phyloP scores from a whole-genome alignment of 495 filamentous ascomycete genomes.

The Podospora anserina region DNA sequence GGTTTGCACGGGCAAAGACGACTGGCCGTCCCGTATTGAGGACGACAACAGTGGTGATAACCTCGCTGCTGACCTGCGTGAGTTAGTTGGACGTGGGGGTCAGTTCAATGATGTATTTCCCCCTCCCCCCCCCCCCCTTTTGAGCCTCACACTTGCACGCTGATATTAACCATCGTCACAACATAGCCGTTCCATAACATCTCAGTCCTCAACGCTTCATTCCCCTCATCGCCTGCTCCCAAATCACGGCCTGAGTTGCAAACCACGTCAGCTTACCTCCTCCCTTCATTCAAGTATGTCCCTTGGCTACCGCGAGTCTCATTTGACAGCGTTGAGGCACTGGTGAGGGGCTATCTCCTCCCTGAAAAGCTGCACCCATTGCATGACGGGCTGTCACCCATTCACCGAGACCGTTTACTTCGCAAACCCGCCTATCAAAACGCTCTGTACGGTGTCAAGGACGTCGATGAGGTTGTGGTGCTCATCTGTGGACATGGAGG shows the following conservation, averaged over 20 bases:
- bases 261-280: slow-evolving; percentile 63
- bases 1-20: slow-evolving; percentile 70
- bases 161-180: not conserved
- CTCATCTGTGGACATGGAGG: slow-evolving; percentile 82
- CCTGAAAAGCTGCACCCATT: slow-evolving; percentile 57
- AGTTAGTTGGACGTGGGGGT: slow-evolving; percentile 62
- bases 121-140: not conserved
- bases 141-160: not conserved
- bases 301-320: slow-evolving; percentile 60
- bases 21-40: slow-evolving; percentile 76
- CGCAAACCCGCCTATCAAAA: slow-evolving; percentile 42
- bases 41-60: slow-evolving; percentile 53
- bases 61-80: slow-evolving; percentile 68
- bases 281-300: slow-evolving; percentile 76
- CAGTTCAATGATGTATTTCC: slow-evolving; percentile 61
- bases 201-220: slow-evolving; percentile 67
- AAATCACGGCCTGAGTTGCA: slow-evolving; percentile 37
- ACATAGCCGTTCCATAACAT: slow-evolving; percentile 75
- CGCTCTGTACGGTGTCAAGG: slow-evolving; percentile 47
- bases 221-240: slow-evolving; percentile 45
- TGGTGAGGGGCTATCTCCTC: slow-evolving; percentile 57
- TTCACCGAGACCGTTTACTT: slow-evolving; percentile 43
- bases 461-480: slow-evolving; percentile 65
- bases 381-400: slow-evolving; percentile 54
- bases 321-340: slow-evolving; percentile 47